Conservation (phyloP, 495 filamentous ascomycete species). For the Talaromyces stipitatus region DNA sequence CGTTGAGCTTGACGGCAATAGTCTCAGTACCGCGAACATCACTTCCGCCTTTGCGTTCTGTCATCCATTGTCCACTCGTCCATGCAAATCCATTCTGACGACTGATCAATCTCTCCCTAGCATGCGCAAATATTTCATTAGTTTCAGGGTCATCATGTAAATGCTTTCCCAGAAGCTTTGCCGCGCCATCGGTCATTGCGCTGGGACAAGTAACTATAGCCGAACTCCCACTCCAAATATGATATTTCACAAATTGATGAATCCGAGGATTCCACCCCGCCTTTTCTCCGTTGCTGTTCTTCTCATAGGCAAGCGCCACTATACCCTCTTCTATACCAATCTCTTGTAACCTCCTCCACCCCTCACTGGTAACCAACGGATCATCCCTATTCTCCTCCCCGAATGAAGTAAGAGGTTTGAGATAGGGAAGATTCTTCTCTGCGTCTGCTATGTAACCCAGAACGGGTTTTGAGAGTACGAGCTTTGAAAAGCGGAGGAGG, state of each 20-base stretch:
- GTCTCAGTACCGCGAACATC: slow-evolving; percentile 71
- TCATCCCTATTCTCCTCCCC: slow-evolving; percentile 26
- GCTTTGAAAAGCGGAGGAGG: not conserved
- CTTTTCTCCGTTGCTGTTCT: slow-evolving; percentile 7
- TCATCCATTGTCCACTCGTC: slow-evolving; percentile 86
- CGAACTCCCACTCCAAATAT: slow-evolving; percentile 56
- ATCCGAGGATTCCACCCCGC: slow-evolving; percentile 32
- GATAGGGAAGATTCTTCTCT: slow-evolving; percentile 48
- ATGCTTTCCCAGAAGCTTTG: slow-evolving; percentile 49
- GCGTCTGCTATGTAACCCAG: slow-evolving; percentile 40
- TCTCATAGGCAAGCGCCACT: slow-evolving; percentile 34
- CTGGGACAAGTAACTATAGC: slow-evolving; percentile 59
- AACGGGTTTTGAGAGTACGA: slow-evolving; percentile 3
- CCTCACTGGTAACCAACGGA: slow-evolving; percentile 31
- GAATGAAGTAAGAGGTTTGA: slow-evolving; percentile 28
- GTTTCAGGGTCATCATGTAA: slow-evolving; percentile 21
- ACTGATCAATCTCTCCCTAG: slow-evolving; percentile 45
- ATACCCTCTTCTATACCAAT: slow-evolving; percentile 32
- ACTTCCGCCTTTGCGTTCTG: slow-evolving; percentile 65
- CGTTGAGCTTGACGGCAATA: slow-evolving; percentile 28
- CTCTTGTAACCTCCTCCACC: slow-evolving; percentile 32
- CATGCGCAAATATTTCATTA: slow-evolving; percentile 39
- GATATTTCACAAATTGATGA: slow-evolving; percentile 50
- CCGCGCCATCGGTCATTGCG: slow-evolving; percentile 66
- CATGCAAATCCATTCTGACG: slow-evolving; percentile 50